Evolutionary conservation across 495 filamentous ascomycete genomes (phyloP).

Genomic region (Sporormia fimetaria): DNA sequence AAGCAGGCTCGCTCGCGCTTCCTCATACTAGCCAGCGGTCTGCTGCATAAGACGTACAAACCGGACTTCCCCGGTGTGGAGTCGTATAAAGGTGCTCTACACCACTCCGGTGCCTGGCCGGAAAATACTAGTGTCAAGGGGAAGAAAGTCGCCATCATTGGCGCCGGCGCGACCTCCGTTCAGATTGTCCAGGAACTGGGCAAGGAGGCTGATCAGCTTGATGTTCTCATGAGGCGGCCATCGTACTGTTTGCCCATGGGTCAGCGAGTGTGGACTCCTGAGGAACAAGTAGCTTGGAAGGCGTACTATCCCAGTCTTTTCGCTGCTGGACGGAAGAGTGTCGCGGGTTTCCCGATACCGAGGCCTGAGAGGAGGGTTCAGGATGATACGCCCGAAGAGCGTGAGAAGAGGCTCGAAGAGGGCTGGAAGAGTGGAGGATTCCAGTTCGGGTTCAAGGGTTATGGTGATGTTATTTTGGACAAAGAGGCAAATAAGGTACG

Average conservation of each 20-base stretch:
- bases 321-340: constrained; percentile 1
- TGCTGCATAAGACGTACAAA: constrained; percentile 2
- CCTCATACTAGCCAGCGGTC: constrained; percentile 13
- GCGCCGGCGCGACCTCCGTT: constrained; percentile 20
- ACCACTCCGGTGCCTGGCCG: constrained; percentile 14
- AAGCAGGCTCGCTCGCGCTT: constrained; percentile 8
- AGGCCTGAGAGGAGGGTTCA: neutral
- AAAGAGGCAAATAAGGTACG: constrained; percentile 16
- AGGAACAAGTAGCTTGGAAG: constrained; percentile 9
- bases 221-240: constrained; percentile 14
- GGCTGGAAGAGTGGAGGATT: constrained; percentile 12
- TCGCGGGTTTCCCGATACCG: constrained; percentile 2
- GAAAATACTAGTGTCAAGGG: constrained; percentile 12
- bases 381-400: constrained; percentile 13
- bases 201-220: constrained; percentile 13
- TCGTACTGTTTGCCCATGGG: constrained; percentile 16
- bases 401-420: constrained; percentile 10
- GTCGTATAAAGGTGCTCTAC: constrained; percentile 10
- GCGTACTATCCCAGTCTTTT: constrained; percentile 10
- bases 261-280: constrained; percentile 5
- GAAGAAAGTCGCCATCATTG: constrained; percentile 22
- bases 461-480: constrained; percentile 10
- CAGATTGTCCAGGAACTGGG: constrained; percentile 17
- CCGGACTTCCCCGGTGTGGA: constrained; percentile 13
- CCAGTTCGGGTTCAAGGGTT: constrained; percentile 12